Base-by-base conservation (phyloP, 2,329 filamentous ascomycete species). In the Colletotrichum chrysophilum region DNA sequence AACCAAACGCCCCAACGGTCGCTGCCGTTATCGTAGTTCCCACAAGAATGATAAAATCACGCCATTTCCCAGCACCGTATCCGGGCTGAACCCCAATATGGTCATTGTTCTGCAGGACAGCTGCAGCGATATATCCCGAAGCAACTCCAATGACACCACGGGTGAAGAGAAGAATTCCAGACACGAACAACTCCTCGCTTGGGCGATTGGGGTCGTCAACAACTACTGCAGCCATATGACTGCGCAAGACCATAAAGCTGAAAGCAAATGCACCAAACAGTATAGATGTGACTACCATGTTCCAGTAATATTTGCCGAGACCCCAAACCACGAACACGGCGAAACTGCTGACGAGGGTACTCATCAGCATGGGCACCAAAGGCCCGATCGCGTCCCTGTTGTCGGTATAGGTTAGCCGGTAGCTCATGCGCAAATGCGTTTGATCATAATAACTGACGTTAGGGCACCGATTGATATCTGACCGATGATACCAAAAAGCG, bases 231-330 rank as follows among this genome's bases (percentile, higher is more conserved):
- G 70, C 64, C 70, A 72, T 72, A 28, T 72, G 64, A 9, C 70
- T 72, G 13, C 70, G 64, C 1, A 72, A 14, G 2, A 72, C 70
- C 70, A 72, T 72, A 21, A 68, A 72, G 24, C 70, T 69, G 4
- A 68, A 72, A 14, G 70, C 70, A 28, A 72, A 72, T 16, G 70
- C 70, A 7, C 70, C 70, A n/a, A 72, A 72, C 1, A 72, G 21
- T 9, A 72, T 61, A 2, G 70, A 69, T 9, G 36, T 58, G 8
- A 69, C 18, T 0, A 72, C 36, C 70, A 72, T 72, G 8, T 58
- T 72, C 70, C 70, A 72, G 55, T 69, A 72, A n/a, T 60, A 18
- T 10, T 8, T 68, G 1, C 70, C 70, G 8, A 72, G 13, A 16
- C 70, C 70, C 64, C 70, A 72, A 5, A 52, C 21, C 4, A 72